Conservation (phyloP, 768 basidiomycete genomes). For the Leucosporidium yakuticum region DNA sequence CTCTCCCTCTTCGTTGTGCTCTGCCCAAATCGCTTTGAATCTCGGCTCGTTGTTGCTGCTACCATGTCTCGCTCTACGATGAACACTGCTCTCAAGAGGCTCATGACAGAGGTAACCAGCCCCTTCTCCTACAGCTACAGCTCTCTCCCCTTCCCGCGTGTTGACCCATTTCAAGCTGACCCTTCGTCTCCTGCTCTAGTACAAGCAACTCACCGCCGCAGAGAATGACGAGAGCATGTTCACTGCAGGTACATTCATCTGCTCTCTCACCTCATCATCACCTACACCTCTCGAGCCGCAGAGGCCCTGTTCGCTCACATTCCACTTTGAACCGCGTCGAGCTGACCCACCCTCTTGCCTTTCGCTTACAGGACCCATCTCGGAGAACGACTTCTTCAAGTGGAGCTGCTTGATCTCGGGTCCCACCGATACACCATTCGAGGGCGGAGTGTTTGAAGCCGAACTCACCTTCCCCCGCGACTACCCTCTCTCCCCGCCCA, state of each 20-base stretch:
- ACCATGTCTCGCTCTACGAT: background rate
- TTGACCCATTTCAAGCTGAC: background rate
- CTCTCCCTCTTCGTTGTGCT: no score
- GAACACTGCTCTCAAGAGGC: conserved; percentile 65
- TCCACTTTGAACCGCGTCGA: background rate
- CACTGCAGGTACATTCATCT: conserved; percentile 63
- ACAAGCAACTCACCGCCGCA: conserved; percentile 43
- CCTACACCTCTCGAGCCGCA: background rate
- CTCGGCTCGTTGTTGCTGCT: background rate
- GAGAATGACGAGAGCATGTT: conserved; percentile 73
- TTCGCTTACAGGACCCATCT: conserved; percentile 29
- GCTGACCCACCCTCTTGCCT: background rate
- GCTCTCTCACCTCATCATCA: background rate
- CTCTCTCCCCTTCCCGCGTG: background rate
- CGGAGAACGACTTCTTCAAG: conserved; percentile 90
- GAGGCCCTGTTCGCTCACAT: background rate
- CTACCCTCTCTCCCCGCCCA: conserved; percentile 97
- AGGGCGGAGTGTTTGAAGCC: conserved; percentile 90
- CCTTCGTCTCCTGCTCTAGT: conserved; percentile 32
- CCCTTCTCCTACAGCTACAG: background rate
- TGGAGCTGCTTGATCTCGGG: conserved; percentile 99
- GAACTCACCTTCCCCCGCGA: conserved; percentile 74
- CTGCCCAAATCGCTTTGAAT: no score
- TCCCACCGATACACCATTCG: conserved; percentile 61
- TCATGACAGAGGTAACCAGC: conserved; percentile 67